Percentiles rank a stretch among this genome's conserved stretches.
These are phyloP conservation scores for Jamesozyma lodderae DNA, from an alignment of 805 yeast species.

Conservation along the genomic window DNA sequence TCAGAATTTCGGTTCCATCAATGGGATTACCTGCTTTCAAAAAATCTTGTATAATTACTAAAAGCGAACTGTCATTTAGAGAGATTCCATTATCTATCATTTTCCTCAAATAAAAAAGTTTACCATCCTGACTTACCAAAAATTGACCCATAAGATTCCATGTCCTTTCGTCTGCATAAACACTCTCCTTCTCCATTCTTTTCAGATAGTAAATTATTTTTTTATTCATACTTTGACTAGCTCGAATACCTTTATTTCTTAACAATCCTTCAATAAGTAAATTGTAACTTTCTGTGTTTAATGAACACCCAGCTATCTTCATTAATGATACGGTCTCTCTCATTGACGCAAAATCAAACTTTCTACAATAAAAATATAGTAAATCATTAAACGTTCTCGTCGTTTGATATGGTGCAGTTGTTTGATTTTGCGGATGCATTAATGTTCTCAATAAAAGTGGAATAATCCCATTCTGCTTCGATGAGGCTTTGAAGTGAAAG, in stretches of 20 bases:
- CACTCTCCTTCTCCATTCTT: conserved; percentile 23
- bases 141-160: conserved; percentile 32
- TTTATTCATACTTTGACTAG: conserved; percentile 19
- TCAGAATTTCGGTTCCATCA: conserved; percentile 23
- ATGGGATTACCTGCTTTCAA: conserved; percentile 12
- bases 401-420: conserved; percentile 26
- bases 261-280: conserved; percentile 28
- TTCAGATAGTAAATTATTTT: conserved; percentile 26
- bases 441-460: conserved; percentile 32
- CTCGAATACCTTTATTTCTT: conserved; percentile 23
- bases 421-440: conserved; percentile 33
- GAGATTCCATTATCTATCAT: conserved; percentile 30
- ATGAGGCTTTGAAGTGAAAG: conserved; percentile 31
- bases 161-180: conserved; percentile 32
- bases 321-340: conserved; percentile 35
- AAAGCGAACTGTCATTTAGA: conserved; percentile 20
- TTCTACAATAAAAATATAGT: conserved; percentile 32
- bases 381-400: conserved; percentile 31
- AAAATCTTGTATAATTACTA: background rate
- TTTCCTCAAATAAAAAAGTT: conserved; percentile 25
- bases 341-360: conserved; percentile 35
- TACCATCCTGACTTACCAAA: conserved; percentile 30
- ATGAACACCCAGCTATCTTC: conserved; percentile 27
- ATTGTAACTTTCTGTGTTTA: conserved; percentile 35
- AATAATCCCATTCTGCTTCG: conserved; percentile 32